Evolutionary conservation across 176 grass and related monocot genomes (phyloP).

Genomic region (Zoysia pacifica): DNA sequence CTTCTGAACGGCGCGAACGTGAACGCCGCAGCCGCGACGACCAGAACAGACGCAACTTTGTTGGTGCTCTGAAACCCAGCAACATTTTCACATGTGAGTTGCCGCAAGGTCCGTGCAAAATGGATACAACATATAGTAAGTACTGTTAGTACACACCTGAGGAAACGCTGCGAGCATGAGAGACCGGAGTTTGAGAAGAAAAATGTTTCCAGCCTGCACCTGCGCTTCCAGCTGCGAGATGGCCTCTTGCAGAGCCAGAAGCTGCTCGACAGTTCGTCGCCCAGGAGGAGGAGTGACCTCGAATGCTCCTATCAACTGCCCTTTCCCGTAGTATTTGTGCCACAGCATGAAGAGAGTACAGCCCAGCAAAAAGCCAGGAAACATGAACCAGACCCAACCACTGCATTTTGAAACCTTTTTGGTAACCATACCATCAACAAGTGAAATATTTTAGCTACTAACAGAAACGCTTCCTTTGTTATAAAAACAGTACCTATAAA

Average conservation of each 20-base stretch:
- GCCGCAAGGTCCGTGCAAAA: background rate
- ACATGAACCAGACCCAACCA: constrained; percentile 67
- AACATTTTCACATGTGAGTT: background rate
- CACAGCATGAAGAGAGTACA: constrained; percentile 71
- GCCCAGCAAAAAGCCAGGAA: constrained; percentile 65
- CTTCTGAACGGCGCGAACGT: constrained; percentile 52
- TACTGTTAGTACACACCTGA: constrained; percentile 44
- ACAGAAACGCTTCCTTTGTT: background rate
- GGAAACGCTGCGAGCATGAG: constrained; percentile 84
- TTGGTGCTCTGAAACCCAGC: constrained; percentile 63
- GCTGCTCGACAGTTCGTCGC: constrained; percentile 69
- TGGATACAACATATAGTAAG: background rate
- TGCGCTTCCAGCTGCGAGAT: constrained; percentile 74
- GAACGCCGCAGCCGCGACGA: constrained; percentile 43
- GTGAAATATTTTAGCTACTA: background rate
- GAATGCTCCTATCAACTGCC: constrained; percentile 60
- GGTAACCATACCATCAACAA: background rate
- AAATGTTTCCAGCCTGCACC: constrained; percentile 74
- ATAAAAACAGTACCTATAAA: constrained; percentile 56
- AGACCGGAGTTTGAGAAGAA: constrained; percentile 87
- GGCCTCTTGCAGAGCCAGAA: constrained; percentile 75
- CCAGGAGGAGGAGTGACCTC: constrained; percentile 56
- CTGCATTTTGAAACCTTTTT: constrained; percentile 28
- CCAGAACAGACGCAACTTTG: constrained; percentile 54
- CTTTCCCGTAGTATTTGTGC: constrained; percentile 56